phyloP scores from a whole-genome alignment of 805 yeast species.

The Candida ficus region DNA sequence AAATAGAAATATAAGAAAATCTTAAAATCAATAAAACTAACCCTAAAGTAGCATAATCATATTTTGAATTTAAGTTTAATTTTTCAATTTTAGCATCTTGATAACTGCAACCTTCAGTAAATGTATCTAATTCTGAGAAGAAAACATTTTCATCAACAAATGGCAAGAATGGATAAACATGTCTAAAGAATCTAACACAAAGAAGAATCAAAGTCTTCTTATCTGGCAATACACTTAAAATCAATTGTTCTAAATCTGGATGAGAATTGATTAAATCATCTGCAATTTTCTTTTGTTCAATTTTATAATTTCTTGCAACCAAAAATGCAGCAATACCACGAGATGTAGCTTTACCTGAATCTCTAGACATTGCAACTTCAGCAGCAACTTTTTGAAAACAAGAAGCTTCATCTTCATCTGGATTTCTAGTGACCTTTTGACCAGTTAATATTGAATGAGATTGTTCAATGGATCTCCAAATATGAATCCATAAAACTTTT shows the following conservation, averaged over 20 bases:
- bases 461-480: slow-evolving; percentile 17
- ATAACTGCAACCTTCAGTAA: slow-evolving; percentile 9
- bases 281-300: slow-evolving; percentile 4
- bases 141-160: slow-evolving; percentile 20
- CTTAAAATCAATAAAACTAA: slow-evolving; percentile 19
- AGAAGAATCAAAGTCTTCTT: slow-evolving; percentile 13
- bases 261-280: background rate
- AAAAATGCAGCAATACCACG: slow-evolving; percentile 8
- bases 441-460: background rate
- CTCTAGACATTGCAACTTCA: background rate
- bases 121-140: slow-evolving; percentile 14
- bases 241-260: slow-evolving; percentile 8
- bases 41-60: slow-evolving; percentile 21
- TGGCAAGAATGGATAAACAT: slow-evolving; percentile 23
- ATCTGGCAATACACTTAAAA: slow-evolving; percentile 16
- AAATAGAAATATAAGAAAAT: slow-evolving; percentile 17
- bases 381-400: background rate
- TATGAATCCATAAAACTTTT: slow-evolving; percentile 29
- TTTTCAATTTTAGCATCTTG: slow-evolving; percentile 1
- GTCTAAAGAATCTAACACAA: slow-evolving; percentile 21
- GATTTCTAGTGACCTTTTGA: background rate
- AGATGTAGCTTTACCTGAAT: slow-evolving; percentile 4
- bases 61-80: slow-evolving; percentile 12
- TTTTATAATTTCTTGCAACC: slow-evolving; percentile 13
- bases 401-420: background rate